Evolutionary conservation across 257 asterid genomes (phyloP), one percentile per base, ranked within the genome.

Genomic region (Craterostigma plantagineum): DNA sequence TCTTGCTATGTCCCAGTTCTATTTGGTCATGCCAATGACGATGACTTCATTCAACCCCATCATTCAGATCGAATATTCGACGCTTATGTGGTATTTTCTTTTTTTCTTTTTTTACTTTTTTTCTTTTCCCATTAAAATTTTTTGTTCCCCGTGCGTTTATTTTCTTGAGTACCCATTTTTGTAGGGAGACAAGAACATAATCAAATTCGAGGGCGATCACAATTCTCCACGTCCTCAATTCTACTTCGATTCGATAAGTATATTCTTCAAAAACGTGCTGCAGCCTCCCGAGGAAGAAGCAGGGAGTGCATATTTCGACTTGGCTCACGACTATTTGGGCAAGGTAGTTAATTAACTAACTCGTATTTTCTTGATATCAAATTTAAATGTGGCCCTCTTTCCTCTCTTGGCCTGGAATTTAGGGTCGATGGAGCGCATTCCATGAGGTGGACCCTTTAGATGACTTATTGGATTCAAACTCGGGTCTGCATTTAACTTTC

Each of bases 131-230:
- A 36, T 36, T 36, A 8, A 3, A 36, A 36, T 12, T 36, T 12
- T 36, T 36, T 9, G 3, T 36, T 10, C 40, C 11, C 8, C 8
- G 14, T 36, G 14, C 14, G n/a, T 36, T 36, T 12, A 36, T 36
- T 12, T 36, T 3, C 3, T 36, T 36, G 3, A 3, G 38, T 23
- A 12, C n/a, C n/a, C 48, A 16, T 55, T 54, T 40, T 35, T 52
- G 35, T 68, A 85, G 96, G 96, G 94, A 49, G 94, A 81, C 73
- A 85, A 85, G 72, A 85, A 85, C 63, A 77, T 85, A 40, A 85
- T 85, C 56, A 85, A 73, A 66, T 85, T 85, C 36, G 96, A 85
- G 61, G 96, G 96, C 18, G 94, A 85, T 57, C 96, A 85, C 75
- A 85, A 85, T 63, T 85, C 94, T 57, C 81, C 83, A 8, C 94